phyloP scores from a whole-genome alignment of 78 protist species.

The Dictyostelium firmibasis region DNA sequence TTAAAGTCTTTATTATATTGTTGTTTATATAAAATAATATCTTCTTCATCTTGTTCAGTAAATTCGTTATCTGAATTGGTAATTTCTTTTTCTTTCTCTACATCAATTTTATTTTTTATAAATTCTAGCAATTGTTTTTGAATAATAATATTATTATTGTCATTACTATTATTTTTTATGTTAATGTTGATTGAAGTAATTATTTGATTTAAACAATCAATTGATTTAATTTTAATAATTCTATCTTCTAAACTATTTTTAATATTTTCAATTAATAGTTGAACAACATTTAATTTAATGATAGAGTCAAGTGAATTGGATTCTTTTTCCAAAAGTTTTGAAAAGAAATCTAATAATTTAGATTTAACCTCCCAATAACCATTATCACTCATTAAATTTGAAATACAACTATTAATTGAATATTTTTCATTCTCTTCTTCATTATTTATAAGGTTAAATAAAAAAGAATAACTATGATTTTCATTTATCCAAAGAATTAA shows the following conservation, averaged over 20 bases:
- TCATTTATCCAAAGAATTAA: constrained; percentile 21
- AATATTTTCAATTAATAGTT: background rate
- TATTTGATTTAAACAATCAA: background rate
- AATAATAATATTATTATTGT: background rate
- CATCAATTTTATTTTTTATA: background rate
- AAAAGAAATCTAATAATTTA: constrained; percentile 6
- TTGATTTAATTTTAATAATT: constrained; percentile 16
- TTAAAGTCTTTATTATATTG: background rate
- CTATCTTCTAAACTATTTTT: constrained; percentile 46
- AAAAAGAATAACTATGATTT: background rate
- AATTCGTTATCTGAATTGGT: background rate
- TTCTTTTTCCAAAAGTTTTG: constrained; percentile 11
- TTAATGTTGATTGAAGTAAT: background rate
- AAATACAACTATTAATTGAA: background rate
- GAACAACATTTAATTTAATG: background rate
- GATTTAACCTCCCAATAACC: constrained; percentile 66
- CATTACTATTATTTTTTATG: background rate
- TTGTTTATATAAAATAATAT: constrained; percentile 10
- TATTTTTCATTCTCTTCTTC: constrained; percentile 29
- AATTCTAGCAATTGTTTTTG: background rate
- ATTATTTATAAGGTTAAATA: background rate
- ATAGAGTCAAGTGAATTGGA: background rate
- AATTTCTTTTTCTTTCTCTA: background rate
- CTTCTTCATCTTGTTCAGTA: constrained; percentile 54
- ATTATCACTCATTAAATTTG: constrained; percentile 43